These are phyloP conservation scores for Pseudonectria buxi DNA, from an alignment of 2,329 filamentous ascomycete species.

Conservation along the genomic window DNA sequence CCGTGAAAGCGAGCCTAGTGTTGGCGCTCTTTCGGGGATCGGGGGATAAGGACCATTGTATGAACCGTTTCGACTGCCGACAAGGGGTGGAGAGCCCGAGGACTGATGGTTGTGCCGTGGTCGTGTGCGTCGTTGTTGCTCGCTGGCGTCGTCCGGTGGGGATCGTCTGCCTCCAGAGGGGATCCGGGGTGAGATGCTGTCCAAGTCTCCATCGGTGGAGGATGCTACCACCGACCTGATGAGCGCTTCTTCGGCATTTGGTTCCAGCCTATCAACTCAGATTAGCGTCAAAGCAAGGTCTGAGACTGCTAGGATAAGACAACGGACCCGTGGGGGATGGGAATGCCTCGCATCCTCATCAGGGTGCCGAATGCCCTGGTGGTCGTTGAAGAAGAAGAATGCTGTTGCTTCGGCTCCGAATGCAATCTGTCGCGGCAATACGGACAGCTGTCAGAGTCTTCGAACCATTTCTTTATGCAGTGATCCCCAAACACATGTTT, in stretches of 20 bases:
- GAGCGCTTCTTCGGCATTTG: constrained; percentile 15
- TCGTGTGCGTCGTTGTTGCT: constrained; percentile 24
- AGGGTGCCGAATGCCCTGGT: constrained; percentile 25
- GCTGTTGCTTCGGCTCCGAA: constrained; percentile 34
- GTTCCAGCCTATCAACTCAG: constrained; percentile 4
- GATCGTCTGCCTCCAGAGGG: constrained; percentile 18
- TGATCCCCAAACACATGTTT: constrained; percentile 58
- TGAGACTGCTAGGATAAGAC: not conserved
- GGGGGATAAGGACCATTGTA: no score
- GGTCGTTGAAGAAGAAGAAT: no score
- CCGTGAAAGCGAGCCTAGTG: no score
- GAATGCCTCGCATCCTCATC: constrained; percentile 22
- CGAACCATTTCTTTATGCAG: constrained; percentile 60
- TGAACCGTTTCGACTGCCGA: not conserved
- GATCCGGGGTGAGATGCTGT: constrained; percentile 8
- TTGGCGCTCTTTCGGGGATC: no score
- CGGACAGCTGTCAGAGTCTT: constrained; percentile 55
- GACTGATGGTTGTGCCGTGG: constrained; percentile 16
- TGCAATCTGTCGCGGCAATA: constrained; percentile 58
- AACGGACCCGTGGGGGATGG: constrained; percentile 17
- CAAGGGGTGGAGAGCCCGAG: constrained; percentile 1
- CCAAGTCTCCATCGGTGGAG: constrained; percentile 9
- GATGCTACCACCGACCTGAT: constrained; percentile 10
- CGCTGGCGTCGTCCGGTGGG: constrained; percentile 20
- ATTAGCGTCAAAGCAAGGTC: constrained; percentile 6